Base-by-base conservation (phyloP, 1,284 basidiomycete genomes). In the Trametes versicolor region DNA sequence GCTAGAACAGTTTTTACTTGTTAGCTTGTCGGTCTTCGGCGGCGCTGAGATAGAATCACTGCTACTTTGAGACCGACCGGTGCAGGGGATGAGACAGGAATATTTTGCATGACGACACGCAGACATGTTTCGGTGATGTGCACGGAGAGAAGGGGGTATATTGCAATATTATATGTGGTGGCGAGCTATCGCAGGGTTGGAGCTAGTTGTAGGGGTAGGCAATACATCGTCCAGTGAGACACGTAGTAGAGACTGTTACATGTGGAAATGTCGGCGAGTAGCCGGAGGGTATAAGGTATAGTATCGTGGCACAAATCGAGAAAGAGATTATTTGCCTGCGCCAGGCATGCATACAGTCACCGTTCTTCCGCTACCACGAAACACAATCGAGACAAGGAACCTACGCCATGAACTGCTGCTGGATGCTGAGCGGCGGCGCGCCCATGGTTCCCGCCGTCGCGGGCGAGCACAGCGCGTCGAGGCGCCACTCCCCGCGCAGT, bases 401-500 rank as follows among this genome's bases (percentile, higher is more conserved):
- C 32, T 62, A 62, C 39, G 54, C 67, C 62, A 69, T 61, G 57
- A 73, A 73, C 17, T 72, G 66, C 65, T 74, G 73, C 54, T 75
- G 73, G 25, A 76, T 68, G 45, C 72, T 71, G 7, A 67, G 68
- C 47, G 64, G 68, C 49, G 43, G 62, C 19, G 55, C 66, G 23
- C 60, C 62, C 23, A 45, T 29, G 21, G 61, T 36, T n/a, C 60
- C 60, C 25, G 62, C 59, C 49, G 66, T 60, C 41, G 55, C 54
- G 50, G 77, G 75, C 39, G 76, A 75, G 50, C 74, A 70, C 67
- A 78, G 68, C 65, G 75, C 75, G 63, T 83, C 83, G 62, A 84
- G 70, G 64, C 76, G 75, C 90, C 91, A 93, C 69, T 87, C 85
- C 37, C 88, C 85, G 71, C 90, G 86, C 72, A 97, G 76, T 67